Conservation (phyloP, 2,329 filamentous ascomycete genomes). For the Phyllosticta capitalensis region DNA sequence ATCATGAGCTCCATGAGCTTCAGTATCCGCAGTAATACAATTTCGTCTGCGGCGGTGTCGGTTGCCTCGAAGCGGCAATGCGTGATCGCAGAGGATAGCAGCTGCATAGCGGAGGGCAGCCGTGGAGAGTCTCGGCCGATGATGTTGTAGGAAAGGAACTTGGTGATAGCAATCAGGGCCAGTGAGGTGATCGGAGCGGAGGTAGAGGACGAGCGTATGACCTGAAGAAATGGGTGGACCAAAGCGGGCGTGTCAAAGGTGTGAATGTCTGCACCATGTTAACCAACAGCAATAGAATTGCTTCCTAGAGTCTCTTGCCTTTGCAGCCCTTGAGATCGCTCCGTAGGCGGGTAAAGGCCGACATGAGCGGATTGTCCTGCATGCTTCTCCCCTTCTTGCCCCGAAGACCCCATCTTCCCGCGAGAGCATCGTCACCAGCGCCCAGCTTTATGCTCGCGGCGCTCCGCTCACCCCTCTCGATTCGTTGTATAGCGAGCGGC, state of each 20-base stretch:
- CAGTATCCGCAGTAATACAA: slow-evolving; percentile 86
- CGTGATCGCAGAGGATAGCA: slow-evolving; percentile 86
- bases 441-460: slow-evolving; percentile 23
- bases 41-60: slow-evolving; percentile 88
- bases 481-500: slow-evolving; percentile 27
- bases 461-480: slow-evolving; percentile 26
- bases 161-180: slow-evolving; percentile 84
- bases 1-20: slow-evolving; percentile 99
- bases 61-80: slow-evolving; percentile 97
- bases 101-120: slow-evolving; percentile 85
- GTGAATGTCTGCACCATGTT: slow-evolving; percentile 57
- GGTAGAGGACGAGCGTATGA: slow-evolving; percentile 92
- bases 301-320: slow-evolving; percentile 42
- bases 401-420: slow-evolving; percentile 83
- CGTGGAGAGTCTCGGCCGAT: slow-evolving; percentile 77
- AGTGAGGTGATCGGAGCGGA: slow-evolving; percentile 94
- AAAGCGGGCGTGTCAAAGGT: slow-evolving; percentile 82
- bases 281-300: slow-evolving; percentile 11
- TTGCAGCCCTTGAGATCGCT: slow-evolving; percentile 79
- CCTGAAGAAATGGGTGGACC: slow-evolving; percentile 88
- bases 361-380: slow-evolving; percentile 94
- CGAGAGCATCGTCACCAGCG: slow-evolving; percentile 46
- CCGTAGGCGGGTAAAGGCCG: slow-evolving; percentile 81
- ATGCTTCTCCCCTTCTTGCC: slow-evolving; percentile 96
- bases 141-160: slow-evolving; percentile 93